These are phyloP conservation scores for Parietaria judaica DNA, from an alignment of 306 rosid species.

Conservation along the genomic window DNA sequence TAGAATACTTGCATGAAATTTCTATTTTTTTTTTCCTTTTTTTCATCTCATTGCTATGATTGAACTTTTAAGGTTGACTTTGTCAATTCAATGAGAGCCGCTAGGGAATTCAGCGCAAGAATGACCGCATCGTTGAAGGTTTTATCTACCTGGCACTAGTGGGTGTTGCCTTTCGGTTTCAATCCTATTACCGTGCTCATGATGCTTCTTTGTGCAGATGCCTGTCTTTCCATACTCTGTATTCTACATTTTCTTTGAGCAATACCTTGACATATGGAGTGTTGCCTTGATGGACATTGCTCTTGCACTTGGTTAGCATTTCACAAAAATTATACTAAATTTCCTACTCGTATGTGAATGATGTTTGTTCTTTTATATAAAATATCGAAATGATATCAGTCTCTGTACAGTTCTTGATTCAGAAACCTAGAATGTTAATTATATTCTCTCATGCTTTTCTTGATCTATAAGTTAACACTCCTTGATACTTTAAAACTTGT, in stretches of 20 bases:
- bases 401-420: too few relatives aligned
- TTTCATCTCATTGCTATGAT: neutral
- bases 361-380: too few relatives aligned
- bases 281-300: slow-evolving; percentile 62
- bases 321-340: neutral
- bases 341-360: too few relatives aligned
- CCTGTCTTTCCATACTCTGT: slow-evolving; percentile 91
- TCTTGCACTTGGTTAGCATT: slow-evolving; percentile 74
- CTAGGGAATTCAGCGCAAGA: slow-evolving; percentile 69
- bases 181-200: slow-evolving; percentile 21
- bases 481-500: neutral
- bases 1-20: slow-evolving; percentile 15
- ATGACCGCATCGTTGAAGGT: slow-evolving; percentile 76
- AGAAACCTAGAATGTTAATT: neutral
- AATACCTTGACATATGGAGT: slow-evolving; percentile 86
- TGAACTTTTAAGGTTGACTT: slow-evolving; percentile 65
- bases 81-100: slow-evolving; percentile 78
- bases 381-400: too few relatives aligned
- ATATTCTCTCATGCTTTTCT: neutral
- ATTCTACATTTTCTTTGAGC: slow-evolving; percentile 94
- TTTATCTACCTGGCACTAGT: slow-evolving; percentile 13
- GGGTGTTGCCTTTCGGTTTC: slow-evolving; percentile 18
- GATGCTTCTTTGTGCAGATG: slow-evolving; percentile 64
- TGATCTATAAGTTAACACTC: neutral
- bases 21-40: slow-evolving; percentile 1